Conservation (phyloP, 441 rosid genomes). For the Adansonia rubrostipa region DNA sequence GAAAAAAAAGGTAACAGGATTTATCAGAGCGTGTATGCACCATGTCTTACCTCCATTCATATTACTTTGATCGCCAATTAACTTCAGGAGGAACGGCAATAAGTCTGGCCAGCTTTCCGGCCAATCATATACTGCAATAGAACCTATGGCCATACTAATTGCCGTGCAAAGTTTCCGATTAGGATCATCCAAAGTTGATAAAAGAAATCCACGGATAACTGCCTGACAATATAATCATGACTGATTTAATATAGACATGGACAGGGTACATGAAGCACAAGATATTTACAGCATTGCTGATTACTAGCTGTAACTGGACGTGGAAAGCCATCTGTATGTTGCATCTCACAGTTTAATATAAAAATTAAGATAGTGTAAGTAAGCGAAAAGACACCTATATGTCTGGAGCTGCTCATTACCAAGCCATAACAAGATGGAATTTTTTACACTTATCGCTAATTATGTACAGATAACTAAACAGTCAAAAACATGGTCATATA, state of each 20-base stretch:
- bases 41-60: slow-evolving; percentile 68
- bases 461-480: not conserved
- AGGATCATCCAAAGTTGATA: slow-evolving; percentile 76
- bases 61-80: slow-evolving; percentile 66
- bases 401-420: not conserved
- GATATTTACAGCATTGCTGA: slow-evolving; percentile 5
- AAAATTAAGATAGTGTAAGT: slow-evolving; percentile 1
- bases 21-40: slow-evolving; percentile 16
- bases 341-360: slow-evolving; percentile 3
- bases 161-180: slow-evolving; percentile 88
- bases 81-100: slow-evolving; percentile 71
- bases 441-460: not conserved
- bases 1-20: slow-evolving; percentile 1
- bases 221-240: slow-evolving; percentile 53
- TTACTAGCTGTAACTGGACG: not conserved
- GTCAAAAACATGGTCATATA: not conserved
- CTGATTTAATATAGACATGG: slow-evolving; percentile 18
- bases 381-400: not conserved
- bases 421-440: not conserved
- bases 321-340: not conserved
- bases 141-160: slow-evolving; percentile 82
- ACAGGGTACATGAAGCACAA: not conserved
- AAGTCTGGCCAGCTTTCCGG: slow-evolving; percentile 93
- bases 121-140: slow-evolving; percentile 86
- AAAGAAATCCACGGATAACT: slow-evolving; percentile 69